Evolutionary conservation across 2,329 filamentous ascomycete species (phyloP), one percentile per base, ranked within the genome.

Genomic region (Nannizzia gypsea): DNA sequence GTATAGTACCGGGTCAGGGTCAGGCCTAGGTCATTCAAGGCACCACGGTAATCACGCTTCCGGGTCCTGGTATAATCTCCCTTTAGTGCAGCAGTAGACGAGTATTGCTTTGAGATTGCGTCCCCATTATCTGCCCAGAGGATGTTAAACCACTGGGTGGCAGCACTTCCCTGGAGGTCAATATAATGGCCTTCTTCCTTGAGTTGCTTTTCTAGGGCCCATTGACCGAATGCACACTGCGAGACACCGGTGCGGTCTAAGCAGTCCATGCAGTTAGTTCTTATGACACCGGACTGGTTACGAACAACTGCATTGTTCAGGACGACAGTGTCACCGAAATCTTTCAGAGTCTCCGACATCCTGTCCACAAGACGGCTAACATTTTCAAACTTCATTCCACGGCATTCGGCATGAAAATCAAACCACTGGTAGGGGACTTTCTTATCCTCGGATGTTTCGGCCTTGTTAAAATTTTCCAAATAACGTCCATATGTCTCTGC

Each of bases 221-320:
- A 84, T 68, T 90, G 88, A 3, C 83, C 93, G 70, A 91, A 91
- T 0, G 90, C 93, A 68, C 89, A 95, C 73, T 97, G 92, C 44
- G 91, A 90, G 22, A 99, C 91, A 66, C 97, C 97, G 1, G 93
- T 99, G 22, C 93, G 84, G 71, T 99, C 93, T 8, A 99, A 77
- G 67, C 93, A 99, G 69, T 99, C 93, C 93, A 99, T 97, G 72
- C 93, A 99, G 69, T 99, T 99, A 1, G 90, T 96, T 60, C 93
- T 82, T n/a, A 97, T 72, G 5, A 95, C 83, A 1, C 91, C 91
- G 26, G 76, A 79, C 70, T 96, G 91, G 54, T 70, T 71, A 36
- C 73, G 72, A 20, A 73, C 61, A 2, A 76, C 63, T 22, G 72
- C 69, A 17, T 76, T 74, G 31, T 76, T 69, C 6, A 78, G 73